phyloP scores from a whole-genome alignment of 441 rosid genomes.

The Arabidopsis hybrid region DNA sequence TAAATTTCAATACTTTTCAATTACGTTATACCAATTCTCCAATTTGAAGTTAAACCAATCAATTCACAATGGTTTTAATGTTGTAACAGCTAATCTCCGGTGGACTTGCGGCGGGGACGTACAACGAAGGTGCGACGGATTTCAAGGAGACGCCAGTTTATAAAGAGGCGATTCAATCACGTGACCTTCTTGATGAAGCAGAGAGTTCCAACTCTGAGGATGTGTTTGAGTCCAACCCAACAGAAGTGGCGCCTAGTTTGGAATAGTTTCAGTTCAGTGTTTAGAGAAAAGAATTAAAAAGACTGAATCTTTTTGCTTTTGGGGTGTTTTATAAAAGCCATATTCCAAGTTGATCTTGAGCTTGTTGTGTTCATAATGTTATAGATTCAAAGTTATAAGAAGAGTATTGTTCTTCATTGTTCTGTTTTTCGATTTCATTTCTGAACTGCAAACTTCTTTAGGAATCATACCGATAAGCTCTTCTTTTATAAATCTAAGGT shows the following conservation, averaged over 20 bases:
- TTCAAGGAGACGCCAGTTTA: conserved; percentile 85
- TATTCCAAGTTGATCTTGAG: conserved; percentile 14
- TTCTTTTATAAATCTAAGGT: neutral
- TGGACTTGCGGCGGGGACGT: conserved; percentile 79
- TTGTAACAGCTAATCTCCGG: conserved; percentile 71
- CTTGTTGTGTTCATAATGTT: conserved; percentile 42
- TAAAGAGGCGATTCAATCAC: conserved; percentile 77
- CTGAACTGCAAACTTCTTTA: conserved; percentile 4
- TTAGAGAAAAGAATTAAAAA: conserved; percentile 5
- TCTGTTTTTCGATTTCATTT: conserved; percentile 11
- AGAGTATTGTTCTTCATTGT: conserved; percentile 13
- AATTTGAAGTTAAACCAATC: neutral
- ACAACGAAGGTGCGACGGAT: conserved; percentile 89
- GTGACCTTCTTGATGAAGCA: conserved; percentile 77
- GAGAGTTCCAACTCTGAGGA: conserved; percentile 77
- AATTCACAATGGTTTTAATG: neutral
- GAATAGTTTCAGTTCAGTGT: conserved; percentile 52
- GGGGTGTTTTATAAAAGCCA: conserved; percentile 3
- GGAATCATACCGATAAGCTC: neutral
- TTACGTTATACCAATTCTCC: neutral
- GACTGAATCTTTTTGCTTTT: conserved; percentile 19
- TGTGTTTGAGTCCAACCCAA: conserved; percentile 89
- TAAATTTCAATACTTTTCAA: conserved; percentile 32
- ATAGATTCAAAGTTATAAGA: conserved; percentile 35
- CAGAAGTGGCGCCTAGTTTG: conserved; percentile 93